Evolutionary conservation across 2,329 filamentous ascomycete genomes (phyloP), one percentile per base, ranked within the genome.

Genomic region (Colletotrichum limetticola): DNA sequence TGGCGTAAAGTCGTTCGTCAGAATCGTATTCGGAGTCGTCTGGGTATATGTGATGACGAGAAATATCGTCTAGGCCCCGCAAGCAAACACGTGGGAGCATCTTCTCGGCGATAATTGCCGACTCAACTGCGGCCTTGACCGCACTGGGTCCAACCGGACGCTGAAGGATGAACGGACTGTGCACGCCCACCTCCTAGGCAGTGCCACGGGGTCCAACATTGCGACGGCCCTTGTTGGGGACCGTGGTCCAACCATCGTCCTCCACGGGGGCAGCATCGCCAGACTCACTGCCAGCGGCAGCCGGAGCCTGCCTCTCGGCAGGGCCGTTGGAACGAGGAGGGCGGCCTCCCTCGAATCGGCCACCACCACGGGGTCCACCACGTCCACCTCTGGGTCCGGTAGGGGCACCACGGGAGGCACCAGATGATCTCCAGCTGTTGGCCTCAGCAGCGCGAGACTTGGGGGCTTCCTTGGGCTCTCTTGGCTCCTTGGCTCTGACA

Each of bases 181-280:
- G 71, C 71, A 57, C 60, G 61, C 11, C 28, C 56, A 60, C 71
- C 71, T 56, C 65, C 71, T 73, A 73, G 67, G 61, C 71, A 57
- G 66, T 24, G 71, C 71, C 70, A 2, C 70, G 70, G 28, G 70
- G 71, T 35, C 71, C 71, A 52, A 66, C 71, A 66, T 74, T 76
- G 63, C 76, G 74, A 42, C 76, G 76, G 67, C 68, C 56, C 67
- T 72, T 75, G 60, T 71, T 74, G 65, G 82, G 74, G 66, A 91
- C 91, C 30, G 89, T 92, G 75, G 89, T 91, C 91, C 91, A 92
- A 76, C 91, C 91, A 79, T 92, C 90, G 49, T 90, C 90, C 59
- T 90, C 88, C 62, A 84, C 80, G 52, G 84, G 81, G 63, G 68
- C 76, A 42, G 79, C 76, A 42, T 76, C 80, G 57, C 77, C 71